These are phyloP conservation scores for Pelargonium nanum DNA, from an alignment of 345 rosid species.

Conservation along the genomic window DNA sequence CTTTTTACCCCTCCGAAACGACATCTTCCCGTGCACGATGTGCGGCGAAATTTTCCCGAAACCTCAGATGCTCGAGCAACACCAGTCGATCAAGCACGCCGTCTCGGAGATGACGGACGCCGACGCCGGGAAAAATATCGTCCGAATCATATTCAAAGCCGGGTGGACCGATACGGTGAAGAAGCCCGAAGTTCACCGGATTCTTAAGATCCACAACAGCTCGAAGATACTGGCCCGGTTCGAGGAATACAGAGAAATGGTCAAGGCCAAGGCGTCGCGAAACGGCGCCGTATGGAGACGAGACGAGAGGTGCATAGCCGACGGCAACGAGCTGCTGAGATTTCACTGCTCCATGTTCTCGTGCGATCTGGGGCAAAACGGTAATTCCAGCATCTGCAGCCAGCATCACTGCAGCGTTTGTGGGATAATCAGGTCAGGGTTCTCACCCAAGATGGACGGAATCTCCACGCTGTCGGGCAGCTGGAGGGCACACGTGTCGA, in stretches of 20 bases:
- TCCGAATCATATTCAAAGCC: constrained; percentile 71
- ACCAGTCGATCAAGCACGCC: constrained; percentile 58
- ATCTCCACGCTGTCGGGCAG: constrained; percentile 65
- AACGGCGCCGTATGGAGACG: constrained; percentile 13
- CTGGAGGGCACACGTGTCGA: constrained; percentile 74
- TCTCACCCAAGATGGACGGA: constrained; percentile 86
- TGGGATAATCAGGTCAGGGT: constrained; percentile 70
- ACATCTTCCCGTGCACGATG: constrained; percentile 63
- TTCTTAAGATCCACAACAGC: constrained; percentile 79
- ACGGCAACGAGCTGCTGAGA: constrained; percentile 85
- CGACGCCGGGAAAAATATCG: constrained; percentile 76
- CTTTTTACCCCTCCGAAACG: constrained; percentile 53
- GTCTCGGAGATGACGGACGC: constrained; percentile 69
- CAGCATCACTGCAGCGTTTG: constrained; percentile 78
- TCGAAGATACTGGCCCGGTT: constrained; percentile 60
- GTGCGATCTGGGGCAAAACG: constrained; percentile 62
- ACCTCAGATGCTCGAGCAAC: constrained; percentile 57
- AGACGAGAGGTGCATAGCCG: constrained; percentile 84
- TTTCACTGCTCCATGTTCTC: constrained; percentile 80
- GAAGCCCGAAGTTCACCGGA: constrained; percentile 44
- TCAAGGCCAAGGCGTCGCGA: constrained; percentile 58
- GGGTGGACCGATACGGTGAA: constrained; percentile 52
- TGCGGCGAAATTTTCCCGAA: constrained; percentile 75
- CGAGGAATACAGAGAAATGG: constrained; percentile 83
- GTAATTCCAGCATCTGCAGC: constrained; percentile 41